A percentile compares a stretch with the other conserved stretches of the same genome.
Evolutionary conservation across 805 yeast genomes (phyloP).

Genomic region (Diddensiella santjacobensis): DNA sequence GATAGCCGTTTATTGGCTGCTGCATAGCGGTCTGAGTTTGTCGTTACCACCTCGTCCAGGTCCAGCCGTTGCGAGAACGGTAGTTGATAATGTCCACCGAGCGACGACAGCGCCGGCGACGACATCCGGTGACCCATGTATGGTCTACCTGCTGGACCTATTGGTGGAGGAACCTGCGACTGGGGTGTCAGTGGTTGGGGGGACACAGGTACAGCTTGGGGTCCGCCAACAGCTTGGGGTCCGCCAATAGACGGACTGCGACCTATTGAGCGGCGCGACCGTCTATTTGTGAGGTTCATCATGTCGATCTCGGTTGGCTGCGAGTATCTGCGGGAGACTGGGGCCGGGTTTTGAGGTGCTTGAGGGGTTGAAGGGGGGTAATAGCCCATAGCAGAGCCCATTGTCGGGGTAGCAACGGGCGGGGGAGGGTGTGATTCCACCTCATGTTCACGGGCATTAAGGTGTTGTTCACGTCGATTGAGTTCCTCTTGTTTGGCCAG

Average conservation of each 20-base stretch:
- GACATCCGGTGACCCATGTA: slow-evolving; percentile 11
- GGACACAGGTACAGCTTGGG: background rate
- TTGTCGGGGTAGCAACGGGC: background rate
- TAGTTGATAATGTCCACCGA: slow-evolving; percentile 4
- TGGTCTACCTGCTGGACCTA: background rate
- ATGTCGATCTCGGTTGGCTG: slow-evolving; percentile 24
- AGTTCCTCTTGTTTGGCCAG: slow-evolving; percentile 6
- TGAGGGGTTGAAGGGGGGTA: background rate
- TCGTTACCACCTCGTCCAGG: slow-evolving; percentile 28
- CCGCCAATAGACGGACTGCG: slow-evolving; percentile 5
- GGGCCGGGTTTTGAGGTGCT: background rate
- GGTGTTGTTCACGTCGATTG: slow-evolving; percentile 20
- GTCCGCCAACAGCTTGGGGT: background rate
- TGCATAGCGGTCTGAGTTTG: slow-evolving; percentile 28
- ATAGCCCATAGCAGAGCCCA: background rate
- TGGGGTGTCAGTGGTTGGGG: background rate
- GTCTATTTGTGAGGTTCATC: slow-evolving; percentile 24
- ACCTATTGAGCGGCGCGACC: slow-evolving; percentile 16
- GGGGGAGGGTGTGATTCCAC: slow-evolving; percentile 17
- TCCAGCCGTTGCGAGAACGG: slow-evolving; percentile 33
- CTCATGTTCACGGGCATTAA: slow-evolving; percentile 21
- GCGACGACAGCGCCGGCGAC: slow-evolving; percentile 13
- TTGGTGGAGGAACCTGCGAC: slow-evolving; percentile 1
- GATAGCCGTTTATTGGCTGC: slow-evolving; percentile 21
- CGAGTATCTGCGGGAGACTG: background rate